Conservation (phyloP, 306 rosid genomes). For the Fragaria vesca region DNA sequence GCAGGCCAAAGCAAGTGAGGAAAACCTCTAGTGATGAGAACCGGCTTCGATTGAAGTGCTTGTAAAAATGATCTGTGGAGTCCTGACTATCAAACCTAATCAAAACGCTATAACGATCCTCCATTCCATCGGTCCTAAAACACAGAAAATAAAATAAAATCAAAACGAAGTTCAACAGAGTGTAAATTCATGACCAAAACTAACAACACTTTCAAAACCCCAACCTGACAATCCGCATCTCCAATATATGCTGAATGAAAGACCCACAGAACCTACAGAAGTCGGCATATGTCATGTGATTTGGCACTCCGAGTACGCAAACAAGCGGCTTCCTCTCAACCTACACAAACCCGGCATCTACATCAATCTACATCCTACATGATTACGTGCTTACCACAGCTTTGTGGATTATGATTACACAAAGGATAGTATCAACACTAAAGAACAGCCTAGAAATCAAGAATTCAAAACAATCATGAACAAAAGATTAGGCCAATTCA, state of each 20-base stretch:
- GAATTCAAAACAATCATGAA: too few relatives aligned
- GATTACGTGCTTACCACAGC: background rate
- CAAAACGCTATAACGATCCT: slow-evolving; percentile 74
- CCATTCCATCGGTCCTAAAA: slow-evolving; percentile 71
- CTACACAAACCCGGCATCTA: slow-evolving; percentile 30
- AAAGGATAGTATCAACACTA: background rate
- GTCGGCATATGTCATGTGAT: slow-evolving; percentile 96
- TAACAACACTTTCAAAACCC: background rate
- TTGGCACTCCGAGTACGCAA: slow-evolving; percentile 87
- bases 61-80: slow-evolving; percentile 70
- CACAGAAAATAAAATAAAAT: slow-evolving; percentile 14
- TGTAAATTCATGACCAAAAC: background rate
- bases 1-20: background rate
- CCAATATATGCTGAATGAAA: slow-evolving; percentile 73
- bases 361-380: background rate
- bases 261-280: slow-evolving; percentile 91
- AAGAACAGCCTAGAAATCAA: too few relatives aligned
- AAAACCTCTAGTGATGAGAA: slow-evolving; percentile 88
- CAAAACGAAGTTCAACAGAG: background rate
- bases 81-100: slow-evolving; percentile 73
- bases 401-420: background rate
- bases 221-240: slow-evolving; percentile 92
- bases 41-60: slow-evolving; percentile 61
- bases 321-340: slow-evolving; percentile 72
- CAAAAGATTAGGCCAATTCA: too few relatives aligned